Conservation (phyloP, 331 rosid genomes). For the Malus hybrid region DNA sequence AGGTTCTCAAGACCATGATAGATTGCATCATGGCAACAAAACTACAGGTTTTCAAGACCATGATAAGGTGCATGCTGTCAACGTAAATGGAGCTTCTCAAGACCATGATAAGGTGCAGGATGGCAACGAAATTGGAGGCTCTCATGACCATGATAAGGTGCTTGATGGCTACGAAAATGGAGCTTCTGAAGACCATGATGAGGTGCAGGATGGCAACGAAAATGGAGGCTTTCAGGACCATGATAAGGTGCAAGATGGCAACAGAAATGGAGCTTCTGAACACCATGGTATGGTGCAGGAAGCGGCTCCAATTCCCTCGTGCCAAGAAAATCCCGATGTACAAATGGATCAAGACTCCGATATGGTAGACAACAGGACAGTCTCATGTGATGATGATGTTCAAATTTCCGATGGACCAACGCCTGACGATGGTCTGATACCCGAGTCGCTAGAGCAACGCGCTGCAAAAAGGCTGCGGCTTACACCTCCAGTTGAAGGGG, state of each 20-base stretch:
- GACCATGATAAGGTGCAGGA: neutral
- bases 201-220: too few species aligned
- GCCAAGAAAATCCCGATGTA: conserved; percentile 16
- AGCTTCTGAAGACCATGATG: neutral
- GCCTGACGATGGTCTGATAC: neutral
- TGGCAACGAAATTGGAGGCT: neutral
- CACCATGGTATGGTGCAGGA: neutral
- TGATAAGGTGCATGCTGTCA: neutral
- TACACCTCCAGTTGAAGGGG: conserved; percentile 14
- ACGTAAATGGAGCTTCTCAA: neutral
- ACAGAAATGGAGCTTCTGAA: neutral
- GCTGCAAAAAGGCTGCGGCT: conserved; percentile 54
- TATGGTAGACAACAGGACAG: conserved; percentile 2
- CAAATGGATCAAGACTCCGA: conserved; percentile 12
- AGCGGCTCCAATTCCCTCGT: conserved; percentile 11
- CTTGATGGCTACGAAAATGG: neutral
- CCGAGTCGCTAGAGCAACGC: conserved; percentile 31
- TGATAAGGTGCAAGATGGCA: too few species aligned
- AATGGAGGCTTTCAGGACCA: too few species aligned
- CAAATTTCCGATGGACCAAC: neutral
- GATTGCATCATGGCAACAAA: too few species aligned
- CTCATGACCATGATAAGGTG: neutral
- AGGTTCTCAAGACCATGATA: neutral
- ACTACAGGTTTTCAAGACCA: neutral
- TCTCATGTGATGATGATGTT: neutral